Percentiles rank a stretch among this genome's conserved stretches.
Conservation (phyloP, 345 rosid species). For the Streptanthus diversifolius region DNA sequence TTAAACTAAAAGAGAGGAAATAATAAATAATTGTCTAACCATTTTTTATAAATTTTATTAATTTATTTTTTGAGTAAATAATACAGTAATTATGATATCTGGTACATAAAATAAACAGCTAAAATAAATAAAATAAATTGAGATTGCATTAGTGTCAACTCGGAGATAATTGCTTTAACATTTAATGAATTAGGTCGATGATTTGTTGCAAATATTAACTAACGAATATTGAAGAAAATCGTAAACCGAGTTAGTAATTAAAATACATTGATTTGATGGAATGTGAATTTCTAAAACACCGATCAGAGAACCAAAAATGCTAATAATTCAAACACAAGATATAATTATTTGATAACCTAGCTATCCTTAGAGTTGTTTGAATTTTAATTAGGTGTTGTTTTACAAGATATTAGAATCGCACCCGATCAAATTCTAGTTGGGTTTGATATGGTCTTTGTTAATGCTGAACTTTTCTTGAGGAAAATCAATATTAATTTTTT, state of each 20-base stretch:
- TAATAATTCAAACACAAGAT: background rate
- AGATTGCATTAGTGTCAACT: background rate
- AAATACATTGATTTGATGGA: background rate
- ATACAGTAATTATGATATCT: background rate
- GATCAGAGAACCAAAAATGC: background rate
- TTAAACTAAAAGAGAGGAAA: too few species aligned
- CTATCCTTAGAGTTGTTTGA: background rate
- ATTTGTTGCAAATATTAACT: background rate
- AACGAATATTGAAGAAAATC: background rate
- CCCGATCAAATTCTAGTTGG: too few species aligned
- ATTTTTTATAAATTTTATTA: background rate
- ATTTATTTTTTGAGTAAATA: background rate
- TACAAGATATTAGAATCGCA: background rate
- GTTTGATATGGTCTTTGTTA: background rate
- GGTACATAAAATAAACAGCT: background rate
- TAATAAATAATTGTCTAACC: background rate
- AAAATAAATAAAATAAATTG: background rate
- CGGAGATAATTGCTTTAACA: background rate
- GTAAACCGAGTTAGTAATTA: background rate
- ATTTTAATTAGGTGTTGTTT: background rate
- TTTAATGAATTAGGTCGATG: background rate
- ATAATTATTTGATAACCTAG: background rate
- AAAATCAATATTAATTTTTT: background rate
- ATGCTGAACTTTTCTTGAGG: background rate
- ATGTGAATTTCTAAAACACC: background rate